Evolutionary conservation across 257 asterid genomes (phyloP).

Genomic region (Catharanthus roseus): DNA sequence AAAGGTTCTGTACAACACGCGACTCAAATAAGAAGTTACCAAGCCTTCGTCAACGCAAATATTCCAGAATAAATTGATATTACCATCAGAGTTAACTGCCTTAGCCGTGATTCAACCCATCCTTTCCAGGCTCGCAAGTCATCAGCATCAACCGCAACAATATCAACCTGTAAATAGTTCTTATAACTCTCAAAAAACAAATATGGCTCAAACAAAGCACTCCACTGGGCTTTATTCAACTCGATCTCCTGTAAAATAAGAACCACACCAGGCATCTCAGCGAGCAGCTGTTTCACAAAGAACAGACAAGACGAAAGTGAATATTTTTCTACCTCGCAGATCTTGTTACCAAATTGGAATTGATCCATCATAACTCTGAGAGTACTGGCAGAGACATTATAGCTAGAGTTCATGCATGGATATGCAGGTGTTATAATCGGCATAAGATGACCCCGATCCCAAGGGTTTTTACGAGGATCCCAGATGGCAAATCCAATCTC

Average conservation of each 20-base stretch:
- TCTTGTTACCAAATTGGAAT: conserved; percentile 62
- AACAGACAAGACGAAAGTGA: conserved; percentile 6
- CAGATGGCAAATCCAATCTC: conserved; percentile 85
- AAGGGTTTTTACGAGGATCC: conserved; percentile 89
- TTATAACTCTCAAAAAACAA: conserved; percentile 81
- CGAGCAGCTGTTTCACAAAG: conserved; percentile 5
- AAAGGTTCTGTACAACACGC: not conserved
- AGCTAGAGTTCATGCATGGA: conserved; percentile 99
- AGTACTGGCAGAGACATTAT: conserved; percentile 90
- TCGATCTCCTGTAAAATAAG: conserved; percentile 69
- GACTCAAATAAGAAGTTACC: not conserved
- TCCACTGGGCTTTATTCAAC: conserved; percentile 69
- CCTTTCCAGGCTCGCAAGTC: conserved; percentile 98
- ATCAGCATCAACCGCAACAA: conserved; percentile 71
- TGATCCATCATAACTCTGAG: conserved; percentile 89
- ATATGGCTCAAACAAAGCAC: conserved; percentile 76
- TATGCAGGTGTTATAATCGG: conserved; percentile 97
- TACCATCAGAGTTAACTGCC: conserved; percentile 92
- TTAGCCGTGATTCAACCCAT: conserved; percentile 94
- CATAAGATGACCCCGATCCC: conserved; percentile 89
- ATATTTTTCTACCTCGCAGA: conserved; percentile 59
- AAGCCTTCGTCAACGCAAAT: conserved; percentile 7
- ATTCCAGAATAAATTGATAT: conserved; percentile 25
- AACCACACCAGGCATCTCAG: conserved; percentile 3
- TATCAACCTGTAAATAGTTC: conserved; percentile 83